Evolutionary conservation across 306 rosid species (phyloP), one percentile per base, ranked within the genome.

Genomic region (Vigna unguiculata): DNA sequence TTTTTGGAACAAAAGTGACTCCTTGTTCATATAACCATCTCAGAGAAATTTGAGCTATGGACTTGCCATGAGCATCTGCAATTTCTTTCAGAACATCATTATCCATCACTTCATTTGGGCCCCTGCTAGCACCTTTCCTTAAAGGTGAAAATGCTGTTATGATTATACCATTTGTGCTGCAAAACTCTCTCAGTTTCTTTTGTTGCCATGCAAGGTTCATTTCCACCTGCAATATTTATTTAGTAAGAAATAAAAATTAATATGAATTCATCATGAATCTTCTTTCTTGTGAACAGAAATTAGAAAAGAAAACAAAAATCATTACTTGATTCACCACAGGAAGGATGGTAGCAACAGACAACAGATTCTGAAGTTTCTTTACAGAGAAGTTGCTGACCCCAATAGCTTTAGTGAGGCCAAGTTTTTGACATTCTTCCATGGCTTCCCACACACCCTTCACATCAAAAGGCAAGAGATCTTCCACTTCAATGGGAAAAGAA

Each of bases 141-240:
- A 90, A 40, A 0, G 96, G 93, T 1, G 91, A 90, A 49, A 24
- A 90, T 0, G 93, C 96, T 0, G 91, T 88, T 20, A 90, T 54
- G 1, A 85, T 49, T 58, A 90, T 71, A 1, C 89, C 87, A 30
- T 85, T 87, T 3, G 36, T 73, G 0, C 40, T 81, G 87, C 96
- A 90, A 22, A 81, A 88, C 28, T 83, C 86, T 63, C 86, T 75
- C 0, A 90, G 85, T 34, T 82, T 78, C 85, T 85, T 83, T 52
- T 88, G 96, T 30, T 90, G 92, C 96, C 96, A 90, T 7, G 86
- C 79, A 3, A 87, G 87, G 72, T 81, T 86, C 91, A 90, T 76
- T 78, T 90, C 96, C 78, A 90, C 96, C 95, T 89, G 81, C 7
- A 69, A 4, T 15, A 59, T 16, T 57, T 53, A 5, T 53, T 53